Evolutionary conservation across 2,329 filamentous ascomycete genomes (phyloP), one percentile per base, ranked within the genome.

Genomic region (Lasiodiplodia gonubiensis): DNA sequence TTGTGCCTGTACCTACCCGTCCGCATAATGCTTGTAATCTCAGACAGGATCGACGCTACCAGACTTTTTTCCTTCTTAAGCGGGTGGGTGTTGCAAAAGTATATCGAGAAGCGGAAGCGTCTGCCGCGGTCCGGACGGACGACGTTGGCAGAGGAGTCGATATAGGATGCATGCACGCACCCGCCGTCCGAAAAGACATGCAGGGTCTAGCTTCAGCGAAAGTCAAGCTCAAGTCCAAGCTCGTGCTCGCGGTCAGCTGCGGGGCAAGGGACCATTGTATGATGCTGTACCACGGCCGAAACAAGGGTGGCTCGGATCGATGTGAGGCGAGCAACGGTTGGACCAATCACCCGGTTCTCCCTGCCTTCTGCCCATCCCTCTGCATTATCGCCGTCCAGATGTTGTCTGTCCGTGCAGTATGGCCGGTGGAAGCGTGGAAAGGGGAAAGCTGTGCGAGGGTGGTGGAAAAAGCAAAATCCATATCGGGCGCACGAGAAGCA

Each of bases 301-400:
- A 23, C 54, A 37, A 59, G 21, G 37, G 23, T 23, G 16, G 39
- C 39, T 42, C n/a, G n/a, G 42, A 46, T 46, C 21, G 42, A 21
- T 46, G 42, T 46, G 42, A 46, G 42, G n/a, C 42, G n/a, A 21
- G n/a, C 42, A n/a, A 46, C 42, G 42, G 42, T 46, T 46, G 42
- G n/a, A 46, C 42, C 42, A 46, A 21, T 8, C 42, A n/a, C n/a
- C 42, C 42, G 42, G 42, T 49, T n/a, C 42, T n/a, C 11, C 8
- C 57, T 23, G 16, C 57, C 42, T 4, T 18, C 25, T 23, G 4
- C 30, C n/a, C 27, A 12, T 18, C 21, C 14, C 18, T 25, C 21
- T 52, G 59, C 59, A 51, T 63, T 63, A 63, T 63, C 59, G 46
- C 21, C 18, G n/a, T n/a, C n/a, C n/a, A n/a, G n/a, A n/a, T n/a